Evolutionary conservation across 345 rosid genomes (phyloP).

Genomic region (Gossypium australe): DNA sequence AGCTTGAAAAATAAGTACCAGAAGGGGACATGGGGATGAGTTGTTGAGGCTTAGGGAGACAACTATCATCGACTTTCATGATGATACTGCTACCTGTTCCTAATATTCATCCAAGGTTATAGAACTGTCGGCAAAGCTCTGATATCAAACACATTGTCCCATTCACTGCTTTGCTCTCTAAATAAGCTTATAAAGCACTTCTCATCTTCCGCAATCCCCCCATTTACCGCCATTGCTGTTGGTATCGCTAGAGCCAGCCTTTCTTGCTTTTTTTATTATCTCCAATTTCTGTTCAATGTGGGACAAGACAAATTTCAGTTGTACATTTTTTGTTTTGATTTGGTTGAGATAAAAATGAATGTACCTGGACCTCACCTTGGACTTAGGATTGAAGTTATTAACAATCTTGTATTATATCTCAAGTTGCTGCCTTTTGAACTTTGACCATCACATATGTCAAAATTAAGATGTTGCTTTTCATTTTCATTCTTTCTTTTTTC

Average conservation of each 20-base stretch:
- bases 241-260: not conserved
- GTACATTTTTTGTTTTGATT: not conserved
- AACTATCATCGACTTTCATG: slow-evolving; percentile 67
- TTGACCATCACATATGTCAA: too few relatives aligned
- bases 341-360: not conserved
- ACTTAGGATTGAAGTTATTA: not conserved
- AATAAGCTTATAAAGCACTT: slow-evolving; percentile 53
- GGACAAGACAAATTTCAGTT: not conserved
- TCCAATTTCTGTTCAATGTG: not conserved
- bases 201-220: slow-evolving; percentile 24
- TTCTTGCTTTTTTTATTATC: not conserved
- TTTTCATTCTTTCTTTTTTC: too few relatives aligned
- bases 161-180: slow-evolving; percentile 56
- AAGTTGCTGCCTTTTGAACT: not conserved
- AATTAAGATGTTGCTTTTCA: too few relatives aligned
- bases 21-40: slow-evolving; percentile 93
- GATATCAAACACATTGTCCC: slow-evolving; percentile 59
- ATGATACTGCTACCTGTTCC: slow-evolving; percentile 95
- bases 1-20: slow-evolving; percentile 38
- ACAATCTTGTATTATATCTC: not conserved
- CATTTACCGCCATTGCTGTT: slow-evolving; percentile 12
- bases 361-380: not conserved
- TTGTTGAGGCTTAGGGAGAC: slow-evolving; percentile 59
- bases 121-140: slow-evolving; percentile 88
- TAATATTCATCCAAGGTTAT: slow-evolving; percentile 78